Percentiles rank a stretch among this genome's conserved stretches.
Conservation (phyloP, 306 rosid species). For the Sphenostylis stenocarpa region DNA sequence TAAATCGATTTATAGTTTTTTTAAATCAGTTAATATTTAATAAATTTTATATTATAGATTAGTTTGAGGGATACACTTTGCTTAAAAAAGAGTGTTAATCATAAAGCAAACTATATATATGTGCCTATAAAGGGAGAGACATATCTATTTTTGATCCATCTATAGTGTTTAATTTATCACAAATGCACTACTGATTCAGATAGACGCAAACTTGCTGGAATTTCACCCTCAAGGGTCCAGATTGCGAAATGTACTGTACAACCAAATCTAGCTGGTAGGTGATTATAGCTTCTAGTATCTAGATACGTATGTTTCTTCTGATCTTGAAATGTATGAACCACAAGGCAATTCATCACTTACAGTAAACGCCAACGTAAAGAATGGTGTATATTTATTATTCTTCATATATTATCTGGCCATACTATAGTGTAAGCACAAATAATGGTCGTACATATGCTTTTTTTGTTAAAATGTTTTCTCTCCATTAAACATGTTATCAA, state of each 20-base stretch:
- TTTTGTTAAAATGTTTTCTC: slow-evolving; percentile 23
- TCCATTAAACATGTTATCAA: slow-evolving; percentile 22
- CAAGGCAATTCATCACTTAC: slow-evolving; percentile 8
- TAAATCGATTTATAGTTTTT: too few species aligned
- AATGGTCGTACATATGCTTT: slow-evolving; percentile 22
- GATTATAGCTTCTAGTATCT: background rate
- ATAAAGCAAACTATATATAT: background rate
- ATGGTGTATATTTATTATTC: slow-evolving; percentile 35
- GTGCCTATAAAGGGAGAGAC: background rate
- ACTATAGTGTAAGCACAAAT: slow-evolving; percentile 25
- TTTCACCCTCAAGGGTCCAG: slow-evolving; percentile 2
- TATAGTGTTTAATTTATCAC: slow-evolving; percentile 17
- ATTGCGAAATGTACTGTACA: background rate
- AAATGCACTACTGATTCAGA: slow-evolving; percentile 5
- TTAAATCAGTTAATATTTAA: too few species aligned
- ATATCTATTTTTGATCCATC: background rate
- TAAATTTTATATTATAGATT: too few species aligned
- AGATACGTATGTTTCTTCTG: background rate
- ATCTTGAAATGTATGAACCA: slow-evolving; percentile 26
- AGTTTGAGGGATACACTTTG: too few species aligned
- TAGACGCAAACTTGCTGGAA: slow-evolving; percentile 10
- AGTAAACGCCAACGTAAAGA: slow-evolving; percentile 31
- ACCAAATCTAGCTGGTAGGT: slow-evolving; percentile 20
- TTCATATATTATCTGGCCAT: slow-evolving; percentile 1
- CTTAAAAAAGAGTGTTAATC: background rate